Percentiles rank a stretch among this genome's conserved stretches.
These are phyloP conservation scores for Cyathus striatus DNA, from an alignment of 768 basidiomycete genomes.

Conservation along the genomic window DNA sequence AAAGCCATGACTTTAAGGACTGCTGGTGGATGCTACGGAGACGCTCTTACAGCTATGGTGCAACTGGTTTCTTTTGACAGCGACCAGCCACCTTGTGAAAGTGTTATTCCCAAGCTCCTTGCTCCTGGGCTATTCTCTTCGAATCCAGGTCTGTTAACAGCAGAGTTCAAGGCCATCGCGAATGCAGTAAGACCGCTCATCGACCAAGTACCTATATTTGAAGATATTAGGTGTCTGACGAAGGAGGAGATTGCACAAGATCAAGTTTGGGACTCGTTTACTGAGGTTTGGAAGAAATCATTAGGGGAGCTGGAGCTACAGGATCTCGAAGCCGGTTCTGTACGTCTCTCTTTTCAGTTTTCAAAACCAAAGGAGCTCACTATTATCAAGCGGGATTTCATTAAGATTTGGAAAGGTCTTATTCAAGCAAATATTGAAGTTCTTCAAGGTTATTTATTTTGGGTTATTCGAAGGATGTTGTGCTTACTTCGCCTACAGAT, in stretches of 20 bases:
- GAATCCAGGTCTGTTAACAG: slow-evolving; percentile 48
- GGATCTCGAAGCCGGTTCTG: slow-evolving; percentile 38
- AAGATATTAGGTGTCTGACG: slow-evolving; percentile 54
- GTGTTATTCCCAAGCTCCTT: slow-evolving; percentile 33
- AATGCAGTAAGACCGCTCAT: slow-evolving; percentile 45
- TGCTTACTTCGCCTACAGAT: slow-evolving; percentile 23
- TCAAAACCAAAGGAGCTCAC: no score
- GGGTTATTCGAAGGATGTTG: background rate
- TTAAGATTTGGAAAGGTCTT: slow-evolving; percentile 54
- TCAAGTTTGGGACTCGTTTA: slow-evolving; percentile 47
- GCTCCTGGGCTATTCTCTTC: slow-evolving; percentile 52
- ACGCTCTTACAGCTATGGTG: slow-evolving; percentile 49
- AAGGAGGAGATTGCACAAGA: slow-evolving; percentile 48
- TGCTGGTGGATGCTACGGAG: slow-evolving; percentile 42
- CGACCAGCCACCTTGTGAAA: background rate
- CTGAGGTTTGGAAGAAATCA: slow-evolving; percentile 49
- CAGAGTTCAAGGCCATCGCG: slow-evolving; percentile 44
- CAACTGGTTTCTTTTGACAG: slow-evolving; percentile 30
- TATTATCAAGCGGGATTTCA: slow-evolving; percentile 41
- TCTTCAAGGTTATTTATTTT: slow-evolving; percentile 34
- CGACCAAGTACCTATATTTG: slow-evolving; percentile 45
- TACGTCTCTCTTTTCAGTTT: slow-evolving; percentile 5
- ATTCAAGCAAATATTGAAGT: slow-evolving; percentile 41
- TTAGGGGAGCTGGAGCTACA: slow-evolving; percentile 37
- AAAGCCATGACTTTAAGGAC: slow-evolving; percentile 53